These are phyloP conservation scores for Spathaspora sp. DNA, from an alignment of 1,139 yeast genomes.

Conservation along the genomic window DNA sequence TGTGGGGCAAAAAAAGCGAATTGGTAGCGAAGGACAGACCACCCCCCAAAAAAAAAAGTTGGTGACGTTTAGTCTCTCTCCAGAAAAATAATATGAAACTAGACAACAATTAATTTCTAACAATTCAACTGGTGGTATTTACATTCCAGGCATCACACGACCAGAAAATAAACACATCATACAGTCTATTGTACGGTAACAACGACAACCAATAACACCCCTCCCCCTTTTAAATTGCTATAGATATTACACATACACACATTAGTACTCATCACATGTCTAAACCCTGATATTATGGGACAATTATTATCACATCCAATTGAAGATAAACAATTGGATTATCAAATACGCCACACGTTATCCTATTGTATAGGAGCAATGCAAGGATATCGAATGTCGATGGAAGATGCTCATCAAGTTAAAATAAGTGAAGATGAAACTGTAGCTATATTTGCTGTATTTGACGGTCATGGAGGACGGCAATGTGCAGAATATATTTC, in stretches of 20 bases:
- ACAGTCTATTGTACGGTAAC: too few species aligned
- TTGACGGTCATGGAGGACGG: slow-evolving; percentile 81
- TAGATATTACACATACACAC: not conserved
- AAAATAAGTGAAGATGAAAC: slow-evolving; percentile 40
- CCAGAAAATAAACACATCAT: not conserved
- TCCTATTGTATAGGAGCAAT: slow-evolving; percentile 69
- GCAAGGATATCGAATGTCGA: slow-evolving; percentile 76
- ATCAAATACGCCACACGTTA: slow-evolving; percentile 41
- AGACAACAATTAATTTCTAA: not conserved
- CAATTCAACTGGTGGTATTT: not conserved
- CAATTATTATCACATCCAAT: slow-evolving; percentile 75
- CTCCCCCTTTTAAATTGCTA: too few species aligned
- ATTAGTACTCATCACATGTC: not conserved
- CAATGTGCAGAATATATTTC: slow-evolving; percentile 57
- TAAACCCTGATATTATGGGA: slow-evolving; percentile 61
- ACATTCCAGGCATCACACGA: not conserved
- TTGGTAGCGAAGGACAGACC: not conserved
- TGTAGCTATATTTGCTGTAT: slow-evolving; percentile 66
- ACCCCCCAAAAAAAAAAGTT: not conserved
- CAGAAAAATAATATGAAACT: slow-evolving; percentile 1
- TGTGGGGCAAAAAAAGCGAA: not conserved
- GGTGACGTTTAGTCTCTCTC: not conserved
- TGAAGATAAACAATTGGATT: slow-evolving; percentile 61
- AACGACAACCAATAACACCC: too few species aligned
- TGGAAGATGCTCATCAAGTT: slow-evolving; percentile 74